Evolutionary conservation across 495 filamentous ascomycete species (phyloP), one percentile per base, ranked within the genome.

Genomic region (Penicillium nucicola): DNA sequence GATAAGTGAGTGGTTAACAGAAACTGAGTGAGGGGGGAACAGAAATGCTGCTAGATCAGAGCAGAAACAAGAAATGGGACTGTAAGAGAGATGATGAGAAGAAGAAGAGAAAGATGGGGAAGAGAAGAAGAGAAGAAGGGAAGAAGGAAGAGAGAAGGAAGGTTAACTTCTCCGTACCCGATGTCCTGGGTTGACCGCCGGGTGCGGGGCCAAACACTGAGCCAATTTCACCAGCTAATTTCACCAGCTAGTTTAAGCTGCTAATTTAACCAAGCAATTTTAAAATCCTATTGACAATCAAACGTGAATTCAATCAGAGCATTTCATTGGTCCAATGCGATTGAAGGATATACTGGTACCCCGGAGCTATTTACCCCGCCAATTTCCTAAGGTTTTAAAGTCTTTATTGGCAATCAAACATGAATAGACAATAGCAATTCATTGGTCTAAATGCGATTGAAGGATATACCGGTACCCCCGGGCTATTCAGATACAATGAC

Each of bases 21-120:
- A 25, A 25, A 45, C 20, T 6, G 32, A 31, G 23, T n/a, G 15
- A 18, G 15, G 22, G 32, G 22, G 32, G 5, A 34, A 14, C 12
- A 10, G 43, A 49, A 53, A 45, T 34, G 45, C 38, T 50, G 50
- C 44, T 28, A 15, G 48, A 53, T 42, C 48, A 42, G 19, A 37
- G 42, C 33, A 35, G 48, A 50, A 28, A n/a, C 8, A 4, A 22
- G 20, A 44, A 36, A 19, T 5, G 32, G 30, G 55, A 20, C 46
- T 40, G 25, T 32, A 40, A 20, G 33, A 39, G 18, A 35, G 37
- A 23, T 42, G 31, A 32, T 43, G 37, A 28, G 28, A 25, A 45
- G 10, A 43, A 28, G 28, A 25, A 45, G 10, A 43, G 19, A 17
- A 8, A 25, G 31, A 42, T 25, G 31, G 28, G 8, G 40, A n/a